Base-by-base conservation (phyloP, 2,329 filamentous ascomycete genomes). In the Neodidymelliopsis sp. region DNA sequence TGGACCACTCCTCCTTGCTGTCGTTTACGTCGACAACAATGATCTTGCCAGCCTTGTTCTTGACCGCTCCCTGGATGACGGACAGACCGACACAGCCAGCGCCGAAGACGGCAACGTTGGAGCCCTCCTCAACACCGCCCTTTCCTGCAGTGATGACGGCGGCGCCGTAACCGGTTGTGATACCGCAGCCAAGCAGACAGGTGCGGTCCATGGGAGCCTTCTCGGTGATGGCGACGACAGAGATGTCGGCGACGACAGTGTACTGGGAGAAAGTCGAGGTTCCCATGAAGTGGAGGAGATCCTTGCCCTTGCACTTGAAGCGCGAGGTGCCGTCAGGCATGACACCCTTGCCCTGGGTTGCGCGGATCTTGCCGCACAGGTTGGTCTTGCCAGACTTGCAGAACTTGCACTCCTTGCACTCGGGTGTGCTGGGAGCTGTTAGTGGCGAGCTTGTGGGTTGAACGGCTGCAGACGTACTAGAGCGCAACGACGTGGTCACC, bases 321-420 rank as follows among this genome's bases (percentile, higher is more conserved):
- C 94, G 89, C 49, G 89, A 88, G 60, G 93, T 97, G 67, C 93
- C 93, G 75, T 99, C 94, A 49, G 94, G 94, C 92, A 99, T 96
- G 63, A 97, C 85, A 70, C 94, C 94, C 76, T 87, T 89, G 67
- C 94, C 94, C 79, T 99, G 94, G 33, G 94, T 97, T 34, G 91
- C 90, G 67, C 94, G 88, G 77, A 99, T 99, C 85, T 97, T 97
- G 75, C 94, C 94, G 79, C 93, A 97, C 50, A 97, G 88, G 79
- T 97, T 96, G 69, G 93, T 97, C 87, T 99, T 99, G 79, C 93
- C 94, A 30, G 93, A 97, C 77, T 91, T 94, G 88, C 94, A 99
- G 84, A 97, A 97, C 81, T 97, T 97, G 86, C 94, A 99, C 77
- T 97, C 93, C 63, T 85, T 82, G 81, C 94, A 97, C 80, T 97